Base-by-base conservation (phyloP, 441 rosid genomes). In the Omphalea diandra region DNA sequence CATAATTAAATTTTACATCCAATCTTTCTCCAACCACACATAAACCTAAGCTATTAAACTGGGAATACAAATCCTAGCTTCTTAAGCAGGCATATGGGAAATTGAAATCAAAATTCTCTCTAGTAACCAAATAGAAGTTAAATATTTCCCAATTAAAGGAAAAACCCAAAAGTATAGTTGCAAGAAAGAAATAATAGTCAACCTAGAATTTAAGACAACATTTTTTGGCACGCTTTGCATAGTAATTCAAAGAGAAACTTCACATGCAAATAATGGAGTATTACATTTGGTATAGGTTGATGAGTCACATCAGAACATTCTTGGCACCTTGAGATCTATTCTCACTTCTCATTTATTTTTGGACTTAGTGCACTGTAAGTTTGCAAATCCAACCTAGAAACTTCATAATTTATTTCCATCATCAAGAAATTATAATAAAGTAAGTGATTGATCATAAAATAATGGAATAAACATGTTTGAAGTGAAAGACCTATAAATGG, bases 151-250 rank as follows among this genome's bases (percentile, higher is more conserved):
- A n/a, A n/a, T n/a, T n/a, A n/a, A n/a, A n/a, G n/a, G n/a, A n/a
- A n/a, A n/a, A n/a, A n/a, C n/a, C n/a, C n/a, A n/a, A n/a, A n/a
- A n/a, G n/a, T 40, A 40, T 40, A 40, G 12, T 40, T 3, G 44
- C 44, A 64, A 43, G 12, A 15, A 20, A 24, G 12, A 18, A 31
- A 20, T 8, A 52, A 32, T 17, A 3, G 60, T n/a, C n/a, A 79
- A 93, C 99, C 97, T 90, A 22, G 97, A 87, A 70, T 95, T 98
- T 0, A 81, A 29, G n/a, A 76, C 74, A 2, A 80, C 69, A 46
- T 72, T 82, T 0, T 93, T 96, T 7, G 76, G n/a, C n/a, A n/a
- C n/a, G n/a, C n/a, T n/a, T n/a, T n/a, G n/a, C n/a, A n/a, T n/a
- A n/a, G n/a, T n/a, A n/a, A n/a, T n/a, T n/a, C n/a, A n/a, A n/a